Conservation (phyloP, 2,329 filamentous ascomycete genomes). For the Colletotrichum gigasporum region DNA sequence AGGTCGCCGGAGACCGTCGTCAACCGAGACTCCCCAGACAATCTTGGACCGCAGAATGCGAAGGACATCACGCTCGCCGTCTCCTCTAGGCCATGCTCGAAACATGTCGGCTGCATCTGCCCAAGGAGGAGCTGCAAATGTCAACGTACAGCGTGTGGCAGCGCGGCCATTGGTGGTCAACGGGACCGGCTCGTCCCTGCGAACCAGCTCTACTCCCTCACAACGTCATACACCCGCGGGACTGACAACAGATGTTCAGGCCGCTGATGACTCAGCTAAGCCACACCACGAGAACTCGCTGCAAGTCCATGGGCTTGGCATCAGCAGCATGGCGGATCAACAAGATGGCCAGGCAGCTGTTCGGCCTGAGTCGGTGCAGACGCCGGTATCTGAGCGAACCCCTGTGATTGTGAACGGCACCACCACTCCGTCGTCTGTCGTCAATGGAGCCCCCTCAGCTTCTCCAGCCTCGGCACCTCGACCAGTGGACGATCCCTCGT, state of each 20-base stretch:
- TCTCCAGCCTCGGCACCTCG: constrained; percentile 19
- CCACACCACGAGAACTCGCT: constrained; percentile 39
- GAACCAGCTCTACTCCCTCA: constrained; percentile 42
- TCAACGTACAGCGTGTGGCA: constrained; percentile 45
- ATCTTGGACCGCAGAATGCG: constrained; percentile 63
- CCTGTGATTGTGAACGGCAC: constrained; percentile 49
- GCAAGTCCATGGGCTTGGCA: constrained; percentile 35
- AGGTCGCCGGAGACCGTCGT: constrained; percentile 58
- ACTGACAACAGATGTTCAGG: constrained; percentile 12
- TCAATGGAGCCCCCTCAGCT: constrained; percentile 20
- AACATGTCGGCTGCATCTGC: constrained; percentile 51
- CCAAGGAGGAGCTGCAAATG: constrained; percentile 45
- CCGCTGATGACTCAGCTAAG: constrained; percentile 35
- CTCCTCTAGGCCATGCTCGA: constrained; percentile 61
- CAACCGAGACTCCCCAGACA: constrained; percentile 62
- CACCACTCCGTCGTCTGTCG: constrained; percentile 25
- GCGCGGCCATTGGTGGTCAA: constrained; percentile 64
- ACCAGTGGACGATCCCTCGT: constrained; percentile 48
- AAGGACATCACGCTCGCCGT: constrained; percentile 64
- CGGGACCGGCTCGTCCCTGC: constrained; percentile 57
- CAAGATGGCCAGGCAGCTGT: background rate
- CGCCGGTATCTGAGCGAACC: constrained; percentile 36
- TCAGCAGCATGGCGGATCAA: constrained; percentile 16
- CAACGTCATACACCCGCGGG: background rate
- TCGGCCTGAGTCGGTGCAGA: constrained; percentile 15